Conservation (phyloP, 2,329 filamentous ascomycete genomes). For the Neonectria neomacrospora region DNA sequence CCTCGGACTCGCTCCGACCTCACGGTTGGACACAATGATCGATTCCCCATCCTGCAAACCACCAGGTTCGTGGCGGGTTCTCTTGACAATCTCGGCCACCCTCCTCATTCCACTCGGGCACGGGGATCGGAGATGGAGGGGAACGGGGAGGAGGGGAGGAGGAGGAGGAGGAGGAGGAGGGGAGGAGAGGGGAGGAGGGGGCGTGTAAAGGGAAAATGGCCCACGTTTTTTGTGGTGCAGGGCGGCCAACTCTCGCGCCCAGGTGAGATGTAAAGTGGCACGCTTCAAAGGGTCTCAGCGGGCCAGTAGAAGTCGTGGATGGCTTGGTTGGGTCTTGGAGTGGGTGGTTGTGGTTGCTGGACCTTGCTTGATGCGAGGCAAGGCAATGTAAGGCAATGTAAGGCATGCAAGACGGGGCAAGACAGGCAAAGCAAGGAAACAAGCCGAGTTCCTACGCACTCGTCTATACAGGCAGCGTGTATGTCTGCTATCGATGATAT, state of each 20-base stretch:
- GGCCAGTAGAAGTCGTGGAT: neutral
- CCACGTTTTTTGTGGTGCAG: constrained; percentile 10
- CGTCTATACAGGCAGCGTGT: too few species aligned
- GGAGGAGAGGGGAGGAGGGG: constrained; percentile 4
- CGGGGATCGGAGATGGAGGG: constrained; percentile 10
- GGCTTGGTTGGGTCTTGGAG: neutral
- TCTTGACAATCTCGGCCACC: constrained; percentile 3
- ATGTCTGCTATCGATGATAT: too few species aligned
- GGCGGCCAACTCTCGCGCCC: constrained; percentile 7
- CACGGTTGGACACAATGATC: constrained; percentile 1
- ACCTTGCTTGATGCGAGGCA: constrained; percentile 5
- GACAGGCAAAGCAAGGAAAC: neutral
- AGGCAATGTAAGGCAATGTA: constrained; percentile 2
- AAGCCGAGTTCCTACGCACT: neutral
- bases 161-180: neutral
- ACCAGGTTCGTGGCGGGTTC: neutral
- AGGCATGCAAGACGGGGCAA: neutral
- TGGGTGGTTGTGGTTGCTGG: constrained; percentile 5
- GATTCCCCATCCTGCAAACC: constrained; percentile 9
- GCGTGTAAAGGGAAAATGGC: constrained; percentile 4
- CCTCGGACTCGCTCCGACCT: constrained; percentile 23
- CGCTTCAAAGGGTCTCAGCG: constrained; percentile 3
- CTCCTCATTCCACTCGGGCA: constrained; percentile 12
- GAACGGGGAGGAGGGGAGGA: constrained; percentile 4
- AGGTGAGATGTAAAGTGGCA: constrained; percentile 9